Base-by-base conservation (phyloP, 2,329 filamentous ascomycete species). In the Didymellaceae sp. region DNA sequence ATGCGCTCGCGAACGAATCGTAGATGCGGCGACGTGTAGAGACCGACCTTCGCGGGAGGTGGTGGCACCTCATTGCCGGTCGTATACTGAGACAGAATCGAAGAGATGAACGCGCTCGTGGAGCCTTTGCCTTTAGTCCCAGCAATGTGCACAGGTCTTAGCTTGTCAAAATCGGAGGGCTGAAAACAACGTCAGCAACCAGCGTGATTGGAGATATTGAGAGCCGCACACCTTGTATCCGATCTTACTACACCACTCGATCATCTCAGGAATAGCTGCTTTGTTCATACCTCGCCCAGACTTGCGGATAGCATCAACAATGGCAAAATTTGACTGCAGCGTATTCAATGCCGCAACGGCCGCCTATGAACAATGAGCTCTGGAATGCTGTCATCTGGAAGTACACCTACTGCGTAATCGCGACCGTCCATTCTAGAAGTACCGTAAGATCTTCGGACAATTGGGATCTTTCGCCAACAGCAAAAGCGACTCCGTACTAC, bases 41-140 rank as follows among this genome's bases (percentile, higher is more conserved):
- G 85, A 30, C 91, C 91, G 20, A 94, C 76, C 58, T 85, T 86
- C 72, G 74, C 74, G 17, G 71, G 72, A 53, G 55, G 75, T 50
- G 56, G 73, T 54, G 53, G 40, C 40, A 68, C 26, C 45, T 62
- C 59, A 17, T 65, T 50, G 64, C 77, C 63, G 2, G 75, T 68
- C 2, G 78, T 71, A 66, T 87, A 87, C 61, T 87, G 83, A 3
- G 80, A 76, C n/a, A 96, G 78, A 56, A 96, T 89, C 2, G 86
- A 86, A 11, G 91, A 90, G 16, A 91, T 83, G 70, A 92, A 93
- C 8, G 92, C 88, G 58, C 89, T 90, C 0, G 91, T 91, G 2
- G 90, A 94, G 31, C 92, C 92, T 73, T 97, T 97, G 53, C 93
- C 93, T 72, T 97, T 97, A 4, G 92, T 97, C 10, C 93, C 93